phyloP scores from a whole-genome alignment of 2,329 filamentous ascomycete genomes.

The Clonostachys chloroleuca region DNA sequence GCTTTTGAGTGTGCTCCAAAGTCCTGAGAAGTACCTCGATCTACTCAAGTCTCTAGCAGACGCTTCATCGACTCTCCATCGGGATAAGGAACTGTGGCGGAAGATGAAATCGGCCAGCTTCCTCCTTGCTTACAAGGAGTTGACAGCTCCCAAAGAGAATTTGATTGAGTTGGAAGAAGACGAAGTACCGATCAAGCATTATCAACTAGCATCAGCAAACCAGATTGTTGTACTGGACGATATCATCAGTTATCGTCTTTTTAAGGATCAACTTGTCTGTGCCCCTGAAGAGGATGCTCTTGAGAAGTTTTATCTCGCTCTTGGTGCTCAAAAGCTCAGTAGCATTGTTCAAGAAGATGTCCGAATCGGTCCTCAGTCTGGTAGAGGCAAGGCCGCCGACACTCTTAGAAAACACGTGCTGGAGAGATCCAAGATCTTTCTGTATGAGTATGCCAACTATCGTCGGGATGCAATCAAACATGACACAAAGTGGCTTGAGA shows the following conservation, averaged over 20 bases:
- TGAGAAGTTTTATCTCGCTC: constrained; percentile 77
- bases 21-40: constrained; percentile 79
- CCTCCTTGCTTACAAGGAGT: constrained; percentile 78
- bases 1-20: constrained; percentile 75
- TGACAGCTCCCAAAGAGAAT: constrained; percentile 42
- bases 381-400: constrained; percentile 64
- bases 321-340: constrained; percentile 76
- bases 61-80: constrained; percentile 63
- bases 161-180: constrained; percentile 55
- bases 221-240: constrained; percentile 82
- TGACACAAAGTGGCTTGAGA: constrained; percentile 86
- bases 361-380: constrained; percentile 60
- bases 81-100: constrained; percentile 72
- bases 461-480: constrained; percentile 75
- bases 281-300: constrained; percentile 86
- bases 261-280: constrained; percentile 78
- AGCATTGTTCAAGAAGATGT: constrained; percentile 75
- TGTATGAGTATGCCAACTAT: constrained; percentile 72
- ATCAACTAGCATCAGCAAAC: constrained; percentile 67
- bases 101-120: constrained; percentile 74
- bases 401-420: constrained; percentile 76
- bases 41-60: constrained; percentile 79
- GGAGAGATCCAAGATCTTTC: constrained; percentile 83
- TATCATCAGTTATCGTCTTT: constrained; percentile 82
- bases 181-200: constrained; percentile 66